Evolutionary conservation across 768 basidiomycete species (phyloP).

Genomic region (Amylocystis lapponica): DNA sequence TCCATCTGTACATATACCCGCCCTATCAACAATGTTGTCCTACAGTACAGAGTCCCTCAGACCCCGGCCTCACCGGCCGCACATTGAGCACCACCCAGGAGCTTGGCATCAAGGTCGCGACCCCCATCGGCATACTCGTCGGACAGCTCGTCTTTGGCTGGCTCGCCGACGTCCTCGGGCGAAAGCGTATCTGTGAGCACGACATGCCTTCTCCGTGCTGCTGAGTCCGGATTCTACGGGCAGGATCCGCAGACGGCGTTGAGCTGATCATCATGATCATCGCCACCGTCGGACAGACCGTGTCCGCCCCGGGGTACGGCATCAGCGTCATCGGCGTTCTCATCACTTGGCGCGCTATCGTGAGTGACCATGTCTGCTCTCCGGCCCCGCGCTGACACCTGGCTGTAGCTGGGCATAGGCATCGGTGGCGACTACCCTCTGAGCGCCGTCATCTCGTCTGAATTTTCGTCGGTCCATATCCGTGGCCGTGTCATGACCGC

Average conservation of each 20-base stretch:
- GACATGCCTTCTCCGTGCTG: not conserved
- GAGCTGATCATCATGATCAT: conserved; percentile 35
- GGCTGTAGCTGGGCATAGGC: conserved; percentile 28
- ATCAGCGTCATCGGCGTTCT: conserved; percentile 38
- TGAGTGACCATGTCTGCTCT: conserved; percentile 18
- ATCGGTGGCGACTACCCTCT: conserved; percentile 46
- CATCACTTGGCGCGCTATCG: conserved; percentile 41
- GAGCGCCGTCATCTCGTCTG: conserved; percentile 41
- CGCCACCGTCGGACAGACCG: conserved; percentile 33
- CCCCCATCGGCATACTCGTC: conserved; percentile 34
- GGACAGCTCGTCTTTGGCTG: conserved; percentile 42
- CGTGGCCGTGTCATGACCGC: conserved; percentile 45
- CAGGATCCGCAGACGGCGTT: conserved; percentile 34
- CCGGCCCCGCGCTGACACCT: not conserved
- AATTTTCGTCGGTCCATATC: conserved; percentile 41
- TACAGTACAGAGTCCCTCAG: not conserved
- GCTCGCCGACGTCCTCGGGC: conserved; percentile 38
- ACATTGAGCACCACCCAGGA: conserved; percentile 39
- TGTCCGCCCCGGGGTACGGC: conserved; percentile 31
- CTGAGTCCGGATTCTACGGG: not conserved
- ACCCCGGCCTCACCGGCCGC: conserved; percentile 6
- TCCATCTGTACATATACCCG: not conserved
- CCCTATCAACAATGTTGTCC: not conserved
- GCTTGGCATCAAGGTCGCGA: conserved; percentile 39
- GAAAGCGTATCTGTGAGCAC: conserved; percentile 33